Evolutionary conservation across 2,329 filamentous ascomycete genomes (phyloP).

Genomic region (Ceratocystis cubensis): DNA sequence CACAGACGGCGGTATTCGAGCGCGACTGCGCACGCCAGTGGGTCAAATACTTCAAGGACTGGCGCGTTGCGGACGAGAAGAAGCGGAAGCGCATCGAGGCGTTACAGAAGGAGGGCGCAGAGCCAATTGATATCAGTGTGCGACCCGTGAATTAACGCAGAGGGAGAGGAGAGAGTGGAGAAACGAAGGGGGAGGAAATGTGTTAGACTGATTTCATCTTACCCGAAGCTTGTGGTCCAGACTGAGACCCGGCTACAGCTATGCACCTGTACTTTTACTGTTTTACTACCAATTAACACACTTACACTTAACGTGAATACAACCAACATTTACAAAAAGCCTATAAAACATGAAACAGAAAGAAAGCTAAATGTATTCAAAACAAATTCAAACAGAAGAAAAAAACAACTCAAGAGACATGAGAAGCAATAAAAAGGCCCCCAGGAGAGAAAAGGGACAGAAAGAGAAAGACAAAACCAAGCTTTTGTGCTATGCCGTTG

Average conservation of each 20-base stretch:
- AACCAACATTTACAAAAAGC: slow-evolving; percentile 5
- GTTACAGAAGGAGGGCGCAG: slow-evolving; percentile 60
- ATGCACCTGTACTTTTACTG: slow-evolving; percentile 5
- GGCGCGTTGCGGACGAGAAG: slow-evolving; percentile 81
- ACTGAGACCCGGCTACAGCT: background rate
- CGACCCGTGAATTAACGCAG: slow-evolving; percentile 14
- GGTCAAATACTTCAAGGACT: slow-evolving; percentile 98
- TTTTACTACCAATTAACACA: background rate
- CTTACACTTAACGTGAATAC: background rate
- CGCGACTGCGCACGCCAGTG: slow-evolving; percentile 78
- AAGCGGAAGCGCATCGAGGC: slow-evolving; percentile 67
- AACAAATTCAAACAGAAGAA: slow-evolving; percentile 2
- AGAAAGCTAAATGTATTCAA: slow-evolving; percentile 14
- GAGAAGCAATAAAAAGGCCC: background rate
- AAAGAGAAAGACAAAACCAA: background rate
- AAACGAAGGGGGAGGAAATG: background rate
- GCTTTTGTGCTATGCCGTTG: background rate
- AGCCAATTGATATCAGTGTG: slow-evolving; percentile 16
- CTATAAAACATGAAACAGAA: slow-evolving; percentile 4
- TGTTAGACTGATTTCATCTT: background rate
- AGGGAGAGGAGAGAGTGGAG: background rate
- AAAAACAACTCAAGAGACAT: slow-evolving; percentile 2
- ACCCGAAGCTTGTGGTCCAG: background rate
- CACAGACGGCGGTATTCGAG: slow-evolving; percentile 51
- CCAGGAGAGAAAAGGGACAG: background rate